Base-by-base conservation (phyloP, 805 yeast genomes). In the Metschnikowia lachancei region DNA sequence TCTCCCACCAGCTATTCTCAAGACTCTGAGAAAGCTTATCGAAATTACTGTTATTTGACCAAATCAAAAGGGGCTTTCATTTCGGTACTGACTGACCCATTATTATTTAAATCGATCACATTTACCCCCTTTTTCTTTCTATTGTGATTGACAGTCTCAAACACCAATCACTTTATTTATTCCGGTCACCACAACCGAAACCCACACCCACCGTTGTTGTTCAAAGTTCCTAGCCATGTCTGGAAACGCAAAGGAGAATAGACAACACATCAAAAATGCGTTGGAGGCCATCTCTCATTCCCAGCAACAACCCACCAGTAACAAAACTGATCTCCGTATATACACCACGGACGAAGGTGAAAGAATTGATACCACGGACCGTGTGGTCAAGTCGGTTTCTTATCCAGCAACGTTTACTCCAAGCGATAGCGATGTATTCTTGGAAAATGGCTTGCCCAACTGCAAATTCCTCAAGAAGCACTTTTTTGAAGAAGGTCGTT, bases 401-500 rank as follows among this genome's bases (percentile, higher is more conserved):
- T 82, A 90, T 1, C 90, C 96, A 0, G 85, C 86, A 1, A 65
- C 80, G 8, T 65, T 66, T 38, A 70, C 70, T 14, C 97, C 97
- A 0, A 63, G 76, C 0, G 88, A 91, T 60, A 76, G 68, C 4
- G 81, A 87, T 60, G 70, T 92, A 14, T 92, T 89, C 57, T 62
- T 63, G 34, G 64, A 69, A 3, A 74, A 75, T 44, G 90, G 88
- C 1, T 67, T 80, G 48, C 97, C 97, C 10, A 80, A 89, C 59
- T 77, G 82, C 55, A 80, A 69, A 35, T 86, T 87, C 57, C 65
- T 94, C 46, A 81, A 77, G 53, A 77, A 81, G 20, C 97, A 89
- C 67, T 85, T 91, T 55, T 69, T 75, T 53, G 71, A 76, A 34
- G 97, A 94, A 65, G 98, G 99, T 2, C 75, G 96, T 46, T 69